phyloP scores from a whole-genome alignment of 371 early-diverging fungal genomes.

The Syncephalastrum sp. region DNA sequence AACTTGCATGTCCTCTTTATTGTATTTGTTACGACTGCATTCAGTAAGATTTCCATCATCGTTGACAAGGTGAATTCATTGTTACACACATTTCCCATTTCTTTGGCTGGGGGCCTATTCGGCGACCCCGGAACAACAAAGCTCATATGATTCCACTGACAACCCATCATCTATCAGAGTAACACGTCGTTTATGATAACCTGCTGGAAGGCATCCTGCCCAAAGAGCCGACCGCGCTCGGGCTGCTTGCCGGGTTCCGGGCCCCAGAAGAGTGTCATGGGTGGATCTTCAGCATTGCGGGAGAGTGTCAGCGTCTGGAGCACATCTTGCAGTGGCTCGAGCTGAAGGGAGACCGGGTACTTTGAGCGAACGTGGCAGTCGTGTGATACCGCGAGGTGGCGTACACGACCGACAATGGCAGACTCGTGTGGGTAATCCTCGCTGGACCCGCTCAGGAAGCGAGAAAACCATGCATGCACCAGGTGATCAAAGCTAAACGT shows the following conservation, averaged over 20 bases:
- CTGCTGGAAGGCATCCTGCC: conserved; percentile 11
- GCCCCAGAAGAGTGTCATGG: conserved; percentile 7
- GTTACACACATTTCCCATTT: too few species aligned
- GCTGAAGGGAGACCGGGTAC: background rate
- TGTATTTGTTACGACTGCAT: too few species aligned
- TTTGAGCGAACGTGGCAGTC: background rate
- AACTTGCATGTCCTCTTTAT: too few species aligned
- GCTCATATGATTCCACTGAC: too few species aligned
- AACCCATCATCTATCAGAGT: conserved; percentile 4
- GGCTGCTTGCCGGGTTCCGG: background rate
- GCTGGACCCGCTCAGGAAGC: conserved; percentile 4
- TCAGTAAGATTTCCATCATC: too few species aligned
- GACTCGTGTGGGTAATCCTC: background rate
- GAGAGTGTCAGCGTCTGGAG: conserved; percentile 5
- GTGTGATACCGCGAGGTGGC: background rate
- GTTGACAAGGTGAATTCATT: too few species aligned
- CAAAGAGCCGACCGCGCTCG: too few species aligned
- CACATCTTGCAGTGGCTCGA: conserved; percentile 10
- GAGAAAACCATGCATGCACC: conserved; percentile 6
- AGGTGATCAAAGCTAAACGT: conserved; percentile 7
- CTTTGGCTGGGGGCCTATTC: too few species aligned
- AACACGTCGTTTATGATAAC: conserved; percentile 10
- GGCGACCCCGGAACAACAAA: too few species aligned
- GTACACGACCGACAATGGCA: background rate
- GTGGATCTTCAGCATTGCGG: background rate